Percentiles rank a stretch among this genome's conserved stretches.
These are phyloP conservation scores for Closterium sp. DNA, from an alignment of 139 green algal genomes.

Conservation along the genomic window DNA sequence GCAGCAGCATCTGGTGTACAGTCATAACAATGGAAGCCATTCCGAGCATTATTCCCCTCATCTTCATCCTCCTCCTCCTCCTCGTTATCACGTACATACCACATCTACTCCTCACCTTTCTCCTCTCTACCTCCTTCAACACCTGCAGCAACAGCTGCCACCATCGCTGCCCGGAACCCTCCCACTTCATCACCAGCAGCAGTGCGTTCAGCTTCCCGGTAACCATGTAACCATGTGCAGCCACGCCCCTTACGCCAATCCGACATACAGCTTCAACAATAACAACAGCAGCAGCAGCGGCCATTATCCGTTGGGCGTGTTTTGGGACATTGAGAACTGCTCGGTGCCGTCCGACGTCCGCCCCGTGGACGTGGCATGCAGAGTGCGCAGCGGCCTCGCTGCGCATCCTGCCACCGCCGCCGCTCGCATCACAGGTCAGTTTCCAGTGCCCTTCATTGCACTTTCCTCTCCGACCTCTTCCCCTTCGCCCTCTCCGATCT, in stretches of 20 bases:
- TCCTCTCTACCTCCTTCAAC: not conserved
- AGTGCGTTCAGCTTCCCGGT: not conserved
- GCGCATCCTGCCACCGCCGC: slow-evolving; percentile 9
- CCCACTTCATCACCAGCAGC: not conserved
- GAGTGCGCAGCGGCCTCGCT: slow-evolving; percentile 23
- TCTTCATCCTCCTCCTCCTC: not conserved
- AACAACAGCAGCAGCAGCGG: not conserved
- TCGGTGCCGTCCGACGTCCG: slow-evolving; percentile 20
- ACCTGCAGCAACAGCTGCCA: not conserved
- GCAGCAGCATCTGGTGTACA: not conserved
- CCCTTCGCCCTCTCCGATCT: not conserved
- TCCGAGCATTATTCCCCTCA: not conserved
- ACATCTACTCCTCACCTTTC: not conserved
- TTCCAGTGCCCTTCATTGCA: not conserved
- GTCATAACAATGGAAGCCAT: not conserved
- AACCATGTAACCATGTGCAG: not conserved
- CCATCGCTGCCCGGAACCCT: not conserved
- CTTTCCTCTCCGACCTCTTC: not conserved
- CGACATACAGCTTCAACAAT: not conserved
- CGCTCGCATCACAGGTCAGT: slow-evolving; percentile 7
- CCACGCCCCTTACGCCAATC: not conserved
- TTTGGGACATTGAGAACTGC: slow-evolving; percentile 56
- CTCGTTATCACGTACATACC: not conserved
- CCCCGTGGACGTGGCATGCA: slow-evolving; percentile 22
- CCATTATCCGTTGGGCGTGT: slow-evolving; percentile 4